These are phyloP conservation scores for Macadamia integrifolia DNA, from an alignment of 164 flowering plant genomes.

Conservation along the genomic window DNA sequence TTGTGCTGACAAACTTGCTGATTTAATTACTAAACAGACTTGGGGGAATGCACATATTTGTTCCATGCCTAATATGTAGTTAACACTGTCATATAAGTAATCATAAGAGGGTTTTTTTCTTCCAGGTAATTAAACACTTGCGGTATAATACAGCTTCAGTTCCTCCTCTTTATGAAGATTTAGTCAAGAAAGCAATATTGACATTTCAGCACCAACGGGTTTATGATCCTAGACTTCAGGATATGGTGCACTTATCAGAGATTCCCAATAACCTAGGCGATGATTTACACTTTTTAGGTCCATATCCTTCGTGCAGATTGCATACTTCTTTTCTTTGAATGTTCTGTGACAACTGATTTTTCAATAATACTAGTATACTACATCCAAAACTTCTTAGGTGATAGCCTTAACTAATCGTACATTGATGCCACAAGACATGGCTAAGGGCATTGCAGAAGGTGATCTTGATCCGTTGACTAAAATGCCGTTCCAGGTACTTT, in stretches of 20 bases:
- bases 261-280: constrained; percentile 32
- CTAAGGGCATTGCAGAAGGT: constrained; percentile 80
- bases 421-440: constrained; percentile 56
- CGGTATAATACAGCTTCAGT: constrained; percentile 55
- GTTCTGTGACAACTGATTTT: neutral
- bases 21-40: neutral
- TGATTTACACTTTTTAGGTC: constrained; percentile 89
- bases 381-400: constrained; percentile 3
- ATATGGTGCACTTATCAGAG: constrained; percentile 62
- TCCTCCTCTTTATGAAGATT: constrained; percentile 81
- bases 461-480: constrained; percentile 84
- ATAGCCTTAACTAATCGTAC: constrained; percentile 52
- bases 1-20: neutral
- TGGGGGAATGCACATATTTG: neutral
- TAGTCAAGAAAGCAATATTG: constrained; percentile 81
- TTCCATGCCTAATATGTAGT: neutral
- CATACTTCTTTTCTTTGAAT: neutral
- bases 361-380: neutral
- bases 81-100: neutral
- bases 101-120: constrained; percentile 5
- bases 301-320: constrained; percentile 69
- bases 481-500: constrained; percentile 67
- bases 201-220: constrained; percentile 92
- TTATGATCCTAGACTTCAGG: constrained; percentile 65
- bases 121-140: constrained; percentile 88